Evolutionary conservation across 225 moss, liverwort and hornwort species (phyloP).

Genomic region (Asterella californica): DNA sequence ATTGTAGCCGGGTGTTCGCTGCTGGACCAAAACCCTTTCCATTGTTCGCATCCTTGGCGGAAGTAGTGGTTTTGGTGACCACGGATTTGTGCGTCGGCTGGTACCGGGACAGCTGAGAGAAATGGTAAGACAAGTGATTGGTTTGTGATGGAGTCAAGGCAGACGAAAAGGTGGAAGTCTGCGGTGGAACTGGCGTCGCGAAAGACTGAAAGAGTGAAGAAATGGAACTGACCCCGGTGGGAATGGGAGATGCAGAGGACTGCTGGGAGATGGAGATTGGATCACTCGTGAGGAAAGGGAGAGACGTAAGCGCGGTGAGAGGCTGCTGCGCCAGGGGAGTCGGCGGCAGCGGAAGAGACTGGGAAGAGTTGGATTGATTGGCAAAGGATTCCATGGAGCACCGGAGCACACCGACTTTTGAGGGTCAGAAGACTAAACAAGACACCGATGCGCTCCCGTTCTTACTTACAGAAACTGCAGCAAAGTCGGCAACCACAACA

Average conservation of each 20-base stretch:
- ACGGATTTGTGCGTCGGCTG: constrained; percentile 19
- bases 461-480: not conserved
- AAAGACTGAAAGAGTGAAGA: constrained; percentile 12
- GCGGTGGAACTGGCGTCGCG: constrained; percentile 21
- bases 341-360: constrained; percentile 11
- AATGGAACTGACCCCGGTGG: not conserved
- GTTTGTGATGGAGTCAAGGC: constrained; percentile 14
- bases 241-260: not conserved
- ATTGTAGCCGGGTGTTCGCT: constrained; percentile 30
- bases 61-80: not conserved
- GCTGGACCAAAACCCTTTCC: constrained; percentile 27
- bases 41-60: constrained; percentile 17
- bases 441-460: constrained; percentile 4
- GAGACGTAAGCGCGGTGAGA: not conserved
- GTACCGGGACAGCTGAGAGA: constrained; percentile 28
- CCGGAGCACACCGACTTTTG: not conserved
- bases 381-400: constrained; percentile 28
- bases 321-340: constrained; percentile 1
- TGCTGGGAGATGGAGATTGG: constrained; percentile 4
- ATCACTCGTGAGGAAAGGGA: constrained; percentile 9
- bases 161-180: constrained; percentile 23
- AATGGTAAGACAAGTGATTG: constrained; percentile 16
- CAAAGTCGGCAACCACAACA: not conserved
- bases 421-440: constrained; percentile 4
- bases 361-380: constrained; percentile 16